Percentiles rank a stretch among this genome's conserved stretches.
These are phyloP conservation scores for Acanthamoeba lenticulata DNA, from an alignment of 208 protist species.

Conservation along the genomic window DNA sequence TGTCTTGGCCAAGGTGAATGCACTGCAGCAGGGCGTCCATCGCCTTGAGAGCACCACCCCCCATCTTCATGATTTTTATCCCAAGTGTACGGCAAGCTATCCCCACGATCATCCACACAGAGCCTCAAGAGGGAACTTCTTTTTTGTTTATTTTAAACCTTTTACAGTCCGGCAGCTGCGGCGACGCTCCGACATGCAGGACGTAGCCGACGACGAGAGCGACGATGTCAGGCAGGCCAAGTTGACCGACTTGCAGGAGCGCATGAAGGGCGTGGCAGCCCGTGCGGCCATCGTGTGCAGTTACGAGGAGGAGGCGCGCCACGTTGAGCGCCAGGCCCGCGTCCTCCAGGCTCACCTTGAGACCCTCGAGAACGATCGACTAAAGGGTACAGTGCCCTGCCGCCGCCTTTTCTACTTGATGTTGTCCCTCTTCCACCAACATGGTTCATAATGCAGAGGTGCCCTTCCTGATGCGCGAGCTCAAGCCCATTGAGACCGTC, in stretches of 20 bases:
- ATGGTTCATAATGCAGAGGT: neutral
- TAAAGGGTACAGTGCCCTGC: constrained; percentile 3
- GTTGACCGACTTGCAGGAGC: neutral
- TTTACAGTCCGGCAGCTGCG: neutral
- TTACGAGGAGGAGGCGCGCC: constrained; percentile 24
- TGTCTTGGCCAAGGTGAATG: neutral
- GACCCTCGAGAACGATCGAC: constrained; percentile 38
- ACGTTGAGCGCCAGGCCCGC: neutral
- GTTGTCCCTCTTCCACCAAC: no score
- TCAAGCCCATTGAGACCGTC: constrained; percentile 45
- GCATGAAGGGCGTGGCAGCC: neutral
- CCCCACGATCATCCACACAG: neutral
- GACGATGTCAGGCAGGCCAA: neutral
- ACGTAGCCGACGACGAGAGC: neutral
- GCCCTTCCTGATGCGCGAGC: neutral
- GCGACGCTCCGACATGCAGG: neutral
- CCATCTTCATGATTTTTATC: constrained; percentile 18
- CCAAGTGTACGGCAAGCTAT: neutral
- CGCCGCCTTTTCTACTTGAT: neutral
- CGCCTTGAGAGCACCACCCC: constrained; percentile 1
- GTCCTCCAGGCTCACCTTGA: neutral
- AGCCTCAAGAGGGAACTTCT: neutral
- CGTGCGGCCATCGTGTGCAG: constrained; percentile 39
- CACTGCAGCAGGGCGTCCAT: neutral
- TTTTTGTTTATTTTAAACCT: neutral